Conservation (phyloP, 768 basidiomycete genomes). For the Amanita rubescens region DNA sequence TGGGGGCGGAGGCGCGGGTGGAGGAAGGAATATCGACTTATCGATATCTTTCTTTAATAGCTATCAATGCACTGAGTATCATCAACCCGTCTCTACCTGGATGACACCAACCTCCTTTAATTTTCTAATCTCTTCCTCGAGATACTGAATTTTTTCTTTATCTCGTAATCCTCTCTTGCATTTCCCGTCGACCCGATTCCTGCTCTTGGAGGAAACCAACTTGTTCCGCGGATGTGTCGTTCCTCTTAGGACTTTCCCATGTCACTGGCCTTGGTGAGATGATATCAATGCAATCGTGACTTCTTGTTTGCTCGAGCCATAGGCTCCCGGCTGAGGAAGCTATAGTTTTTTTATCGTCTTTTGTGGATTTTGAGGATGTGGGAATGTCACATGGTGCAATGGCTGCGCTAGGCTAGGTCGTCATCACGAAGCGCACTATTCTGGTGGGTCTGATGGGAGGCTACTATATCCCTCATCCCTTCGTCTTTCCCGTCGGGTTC, state of each 20-base stretch:
- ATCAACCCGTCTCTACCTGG: not conserved
- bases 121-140: constrained; percentile 59
- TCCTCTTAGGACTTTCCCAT: not conserved
- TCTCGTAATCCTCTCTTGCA: constrained; percentile 44
- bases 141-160: constrained; percentile 51
- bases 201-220: not conserved
- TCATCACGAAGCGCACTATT: too few species aligned
- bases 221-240: not conserved
- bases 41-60: constrained; percentile 31
- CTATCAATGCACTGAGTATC: constrained; percentile 20
- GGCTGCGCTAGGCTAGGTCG: too few species aligned
- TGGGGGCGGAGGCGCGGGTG: constrained; percentile 31
- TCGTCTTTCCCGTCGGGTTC: too few species aligned
- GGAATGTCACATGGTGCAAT: too few species aligned
- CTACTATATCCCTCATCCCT: too few species aligned
- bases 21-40: constrained; percentile 21
- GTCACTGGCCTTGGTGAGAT: too few species aligned
- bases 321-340: not conserved
- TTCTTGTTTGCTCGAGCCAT: not conserved
- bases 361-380: too few species aligned
- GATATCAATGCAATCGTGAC: not conserved
- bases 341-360: too few species aligned
- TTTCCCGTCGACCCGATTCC: constrained; percentile 11
- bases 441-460: too few species aligned
- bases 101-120: constrained; percentile 43